Evolutionary conservation across 1,284 basidiomycete species (phyloP).

Genomic region (Boletellus sp.): DNA sequence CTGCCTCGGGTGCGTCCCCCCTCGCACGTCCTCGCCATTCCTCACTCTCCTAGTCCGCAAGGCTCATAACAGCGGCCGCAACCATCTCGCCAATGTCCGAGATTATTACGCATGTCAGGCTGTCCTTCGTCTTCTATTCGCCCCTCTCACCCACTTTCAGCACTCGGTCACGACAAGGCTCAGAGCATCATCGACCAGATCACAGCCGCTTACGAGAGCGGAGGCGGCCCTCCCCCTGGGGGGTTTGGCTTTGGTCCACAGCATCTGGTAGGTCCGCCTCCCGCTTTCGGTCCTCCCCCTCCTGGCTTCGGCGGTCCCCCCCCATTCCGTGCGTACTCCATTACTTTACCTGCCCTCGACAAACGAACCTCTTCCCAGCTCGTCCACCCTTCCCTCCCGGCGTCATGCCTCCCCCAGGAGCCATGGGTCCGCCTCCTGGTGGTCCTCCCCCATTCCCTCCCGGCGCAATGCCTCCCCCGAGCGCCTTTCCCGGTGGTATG

Average conservation of each 20-base stretch:
- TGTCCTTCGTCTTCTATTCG: neutral
- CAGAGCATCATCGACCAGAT: slow-evolving; percentile 97
- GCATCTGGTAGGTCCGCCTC: slow-evolving; percentile 46
- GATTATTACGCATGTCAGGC: slow-evolving; percentile 92
- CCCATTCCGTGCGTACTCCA: slow-evolving; percentile 12
- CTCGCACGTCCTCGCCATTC: slow-evolving; percentile 10
- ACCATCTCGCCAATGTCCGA: slow-evolving; percentile 93
- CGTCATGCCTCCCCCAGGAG: slow-evolving; percentile 45
- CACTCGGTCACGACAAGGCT: slow-evolving; percentile 92
- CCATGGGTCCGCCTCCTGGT: slow-evolving; percentile 55
- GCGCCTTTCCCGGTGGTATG: slow-evolving; percentile 42
- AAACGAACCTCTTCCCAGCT: slow-evolving; percentile 31
- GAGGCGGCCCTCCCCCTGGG: slow-evolving; percentile 79
- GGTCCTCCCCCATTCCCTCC: slow-evolving; percentile 41
- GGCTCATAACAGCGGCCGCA: slow-evolving; percentile 95
- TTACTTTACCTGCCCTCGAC: neutral
- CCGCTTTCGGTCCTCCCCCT: slow-evolving; percentile 41
- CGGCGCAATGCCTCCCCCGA: slow-evolving; percentile 35
- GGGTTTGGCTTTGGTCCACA: slow-evolving; percentile 79
- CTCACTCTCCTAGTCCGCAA: slow-evolving; percentile 71
- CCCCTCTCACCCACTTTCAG: slow-evolving; percentile 39
- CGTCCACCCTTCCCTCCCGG: slow-evolving; percentile 73
- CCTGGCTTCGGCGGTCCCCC: slow-evolving; percentile 45
- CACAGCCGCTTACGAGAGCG: slow-evolving; percentile 83
- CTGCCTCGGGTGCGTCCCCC: slow-evolving; percentile 63